A percentile compares a stretch with the other conserved stretches of the same genome.
phyloP scores from a whole-genome alignment of 73 alveolate genomes.

The Stentor coeruleus region DNA sequence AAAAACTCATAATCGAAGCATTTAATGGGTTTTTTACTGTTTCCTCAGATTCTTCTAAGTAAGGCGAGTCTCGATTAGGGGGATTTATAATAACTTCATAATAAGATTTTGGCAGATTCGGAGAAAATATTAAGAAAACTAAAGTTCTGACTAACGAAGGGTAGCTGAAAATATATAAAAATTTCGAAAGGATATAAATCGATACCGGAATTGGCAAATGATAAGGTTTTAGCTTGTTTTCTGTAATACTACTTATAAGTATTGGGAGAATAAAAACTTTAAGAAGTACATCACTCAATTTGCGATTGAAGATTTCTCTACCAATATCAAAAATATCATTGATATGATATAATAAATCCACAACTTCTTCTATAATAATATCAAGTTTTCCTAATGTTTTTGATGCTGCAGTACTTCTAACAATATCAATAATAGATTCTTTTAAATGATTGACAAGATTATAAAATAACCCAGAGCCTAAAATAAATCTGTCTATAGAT shows the following conservation, averaged over 20 bases:
- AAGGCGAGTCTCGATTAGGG: background rate
- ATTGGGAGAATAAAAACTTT: background rate
- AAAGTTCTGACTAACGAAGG: background rate
- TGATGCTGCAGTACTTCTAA: background rate
- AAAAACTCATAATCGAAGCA: background rate
- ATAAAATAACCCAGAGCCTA: background rate
- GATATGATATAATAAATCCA: background rate
- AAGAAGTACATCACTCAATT: background rate
- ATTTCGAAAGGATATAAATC: background rate
- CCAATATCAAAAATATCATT: constrained; percentile 13
- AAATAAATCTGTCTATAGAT: background rate
- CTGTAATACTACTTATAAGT: background rate
- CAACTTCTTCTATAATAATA: background rate
- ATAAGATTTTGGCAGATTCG: background rate
- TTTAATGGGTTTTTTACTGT: background rate
- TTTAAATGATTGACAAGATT: background rate
- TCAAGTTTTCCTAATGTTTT: background rate
- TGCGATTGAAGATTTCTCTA: background rate
- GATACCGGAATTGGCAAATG: constrained; percentile 1
- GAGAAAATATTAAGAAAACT: background rate
- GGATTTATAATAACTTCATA: background rate
- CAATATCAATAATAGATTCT: background rate
- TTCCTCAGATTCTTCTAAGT: background rate
- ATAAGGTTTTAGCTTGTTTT: background rate
- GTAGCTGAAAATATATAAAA: background rate